Base-by-base conservation (phyloP, 2,329 filamentous ascomycete genomes). In the Fusarium illudens region DNA sequence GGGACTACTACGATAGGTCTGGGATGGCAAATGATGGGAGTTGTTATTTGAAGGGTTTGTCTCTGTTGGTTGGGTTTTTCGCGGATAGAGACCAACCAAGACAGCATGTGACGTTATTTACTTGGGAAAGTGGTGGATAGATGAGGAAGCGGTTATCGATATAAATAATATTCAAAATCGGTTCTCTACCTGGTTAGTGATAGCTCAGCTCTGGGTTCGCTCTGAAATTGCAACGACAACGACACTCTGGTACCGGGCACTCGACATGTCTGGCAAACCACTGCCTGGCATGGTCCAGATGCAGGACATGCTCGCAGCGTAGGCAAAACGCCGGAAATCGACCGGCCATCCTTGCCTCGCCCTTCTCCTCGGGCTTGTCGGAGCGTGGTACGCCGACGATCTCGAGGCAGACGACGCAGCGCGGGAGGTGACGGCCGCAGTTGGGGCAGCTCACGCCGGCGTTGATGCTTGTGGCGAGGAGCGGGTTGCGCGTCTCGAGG, bases 281-380 rank as follows among this genome's bases (percentile, higher is more conserved):
- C 77, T 86, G 84, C 69, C 87, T 79, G 6, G 89, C 88, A 73
- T 91, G 89, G 70, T 91, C 89, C 60, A 90, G 81, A 71, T 92
- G 89, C 72, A 89, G 78, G 10, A 90, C 88, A 73, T 92, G 89
- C 72, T 90, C 88, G 74, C 89, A 92, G 68, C 85, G 84, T 42
- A 91, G 81, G 64, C 89, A 92, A 72, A 91, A 91, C 0, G 87
- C 90, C n/a, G 88, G 87, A 72, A 91, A 91, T 46, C 84, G 82
- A 3, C 86, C 86, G 46, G 84, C 83, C 76, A 83, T 78, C 71
- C 80, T 77, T 44, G 79, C 78, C 70, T 88, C 84, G 7, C 81
- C 76, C 42, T 83, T 82, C 56, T 82, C 79, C 73, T 87, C 86
- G 3, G 85, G 84, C 64, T 81, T 81, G 75, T 89, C 86, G 30